These are phyloP conservation scores for Botrytis fabae DNA, from an alignment of 2,329 filamentous ascomycete species.

Conservation along the genomic window DNA sequence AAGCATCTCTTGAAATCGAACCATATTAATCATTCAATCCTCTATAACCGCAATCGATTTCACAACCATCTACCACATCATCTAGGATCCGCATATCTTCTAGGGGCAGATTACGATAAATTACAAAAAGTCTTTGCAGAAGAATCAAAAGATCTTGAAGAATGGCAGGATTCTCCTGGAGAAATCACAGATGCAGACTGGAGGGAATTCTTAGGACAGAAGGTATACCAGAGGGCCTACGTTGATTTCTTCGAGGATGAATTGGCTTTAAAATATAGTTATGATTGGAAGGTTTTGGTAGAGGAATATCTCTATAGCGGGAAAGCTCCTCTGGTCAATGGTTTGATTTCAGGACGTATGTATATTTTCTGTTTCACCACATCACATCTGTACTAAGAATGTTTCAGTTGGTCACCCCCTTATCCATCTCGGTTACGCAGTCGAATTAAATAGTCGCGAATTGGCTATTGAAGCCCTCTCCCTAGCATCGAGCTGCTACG, in stretches of 20 bases:
- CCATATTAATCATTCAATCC: slow-evolving; percentile 82
- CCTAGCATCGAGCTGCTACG: slow-evolving; percentile 60
- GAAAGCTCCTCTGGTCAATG: slow-evolving; percentile 76
- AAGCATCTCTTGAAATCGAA: slow-evolving; percentile 92
- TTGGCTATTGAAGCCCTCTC: slow-evolving; percentile 85
- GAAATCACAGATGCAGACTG: slow-evolving; percentile 85
- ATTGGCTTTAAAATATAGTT: slow-evolving; percentile 66
- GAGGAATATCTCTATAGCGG: slow-evolving; percentile 74
- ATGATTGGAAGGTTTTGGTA: slow-evolving; percentile 81
- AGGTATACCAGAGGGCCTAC: slow-evolving; percentile 82
- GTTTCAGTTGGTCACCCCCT: slow-evolving; percentile 77
- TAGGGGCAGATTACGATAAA: slow-evolving; percentile 73
- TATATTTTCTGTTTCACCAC: slow-evolving; percentile 38
- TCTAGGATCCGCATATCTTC: slow-evolving; percentile 79
- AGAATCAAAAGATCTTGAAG: slow-evolving; percentile 69
- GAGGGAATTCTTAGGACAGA: slow-evolving; percentile 78
- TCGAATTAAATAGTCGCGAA: slow-evolving; percentile 81
- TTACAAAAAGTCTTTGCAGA: slow-evolving; percentile 79
- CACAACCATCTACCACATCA: slow-evolving; percentile 85
- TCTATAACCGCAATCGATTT: slow-evolving; percentile 72
- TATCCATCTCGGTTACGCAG: slow-evolving; percentile 94
- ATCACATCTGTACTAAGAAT: slow-evolving; percentile 17
- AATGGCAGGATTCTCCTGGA: slow-evolving; percentile 80
- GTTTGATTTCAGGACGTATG: slow-evolving; percentile 76
- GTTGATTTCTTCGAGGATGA: slow-evolving; percentile 96